Evolutionary conservation across 345 rosid genomes (phyloP).

Genomic region (Boechera stricta): DNA sequence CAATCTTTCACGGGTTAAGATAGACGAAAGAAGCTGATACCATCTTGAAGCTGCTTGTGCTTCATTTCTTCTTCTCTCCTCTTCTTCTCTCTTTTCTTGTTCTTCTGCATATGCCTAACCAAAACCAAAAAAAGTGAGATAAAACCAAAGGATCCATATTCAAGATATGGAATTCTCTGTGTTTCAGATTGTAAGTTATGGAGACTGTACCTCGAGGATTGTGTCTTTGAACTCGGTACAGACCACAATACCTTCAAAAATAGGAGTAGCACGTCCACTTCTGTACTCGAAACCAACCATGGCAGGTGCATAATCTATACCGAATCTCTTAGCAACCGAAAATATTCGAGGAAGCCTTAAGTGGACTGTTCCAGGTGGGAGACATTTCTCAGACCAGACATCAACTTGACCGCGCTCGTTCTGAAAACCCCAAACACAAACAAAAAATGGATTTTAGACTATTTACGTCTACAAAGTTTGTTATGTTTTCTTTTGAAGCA

Average conservation of each 20-base stretch:
- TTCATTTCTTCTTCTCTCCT: slow-evolving; percentile 66
- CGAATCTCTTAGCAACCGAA: slow-evolving; percentile 78
- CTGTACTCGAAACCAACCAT: slow-evolving; percentile 96
- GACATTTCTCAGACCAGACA: slow-evolving; percentile 98
- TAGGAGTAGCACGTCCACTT: slow-evolving; percentile 74
- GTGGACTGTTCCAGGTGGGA: slow-evolving; percentile 93
- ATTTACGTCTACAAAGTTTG: neutral
- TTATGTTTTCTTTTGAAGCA: neutral
- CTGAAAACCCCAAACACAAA: slow-evolving; percentile 44
- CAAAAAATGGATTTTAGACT: neutral
- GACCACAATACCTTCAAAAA: slow-evolving; percentile 89
- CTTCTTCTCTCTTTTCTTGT: slow-evolving; percentile 45
- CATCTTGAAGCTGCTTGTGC: slow-evolving; percentile 80
- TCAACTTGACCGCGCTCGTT: slow-evolving; percentile 98
- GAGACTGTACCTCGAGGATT: slow-evolving; percentile 68
- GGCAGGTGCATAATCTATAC: slow-evolving; percentile 95
- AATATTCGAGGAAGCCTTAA: slow-evolving; percentile 76
- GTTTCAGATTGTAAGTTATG: neutral
- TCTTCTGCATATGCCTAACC: slow-evolving; percentile 87
- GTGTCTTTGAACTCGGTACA: slow-evolving; percentile 83
- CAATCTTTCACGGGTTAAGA: slow-evolving; percentile 77
- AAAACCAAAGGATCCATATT: neutral
- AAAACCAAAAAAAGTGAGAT: slow-evolving; percentile 9
- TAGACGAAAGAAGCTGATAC: slow-evolving; percentile 93
- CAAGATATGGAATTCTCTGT: neutral